These are phyloP conservation scores for Lactifluus echinatus DNA, from an alignment of 768 basidiomycete species.

Conservation along the genomic window DNA sequence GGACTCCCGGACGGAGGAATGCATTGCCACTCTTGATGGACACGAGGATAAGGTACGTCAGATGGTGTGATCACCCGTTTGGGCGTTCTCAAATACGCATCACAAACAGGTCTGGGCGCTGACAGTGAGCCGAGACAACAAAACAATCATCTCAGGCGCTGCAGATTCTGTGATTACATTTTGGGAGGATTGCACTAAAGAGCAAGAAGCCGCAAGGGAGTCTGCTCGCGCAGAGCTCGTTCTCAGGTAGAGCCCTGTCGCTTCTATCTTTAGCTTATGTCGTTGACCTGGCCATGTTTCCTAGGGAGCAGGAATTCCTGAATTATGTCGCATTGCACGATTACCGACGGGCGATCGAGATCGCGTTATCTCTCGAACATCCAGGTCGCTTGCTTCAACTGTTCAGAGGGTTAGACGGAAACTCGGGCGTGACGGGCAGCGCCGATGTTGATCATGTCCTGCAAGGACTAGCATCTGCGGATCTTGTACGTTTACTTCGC, in stretches of 20 bases:
- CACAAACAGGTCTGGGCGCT: conserved; percentile 88
- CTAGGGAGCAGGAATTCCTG: conserved; percentile 92
- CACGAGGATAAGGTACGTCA: conserved; percentile 88
- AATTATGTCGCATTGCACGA: conserved; percentile 86
- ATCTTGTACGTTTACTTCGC: conserved; percentile 72
- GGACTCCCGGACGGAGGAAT: conserved; percentile 86
- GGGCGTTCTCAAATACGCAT: neutral
- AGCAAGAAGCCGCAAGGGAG: conserved; percentile 68
- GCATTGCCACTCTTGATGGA: conserved; percentile 84
- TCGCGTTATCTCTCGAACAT: conserved; percentile 89
- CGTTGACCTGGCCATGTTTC: neutral
- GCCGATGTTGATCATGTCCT: conserved; percentile 75
- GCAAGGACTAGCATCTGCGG: conserved; percentile 55
- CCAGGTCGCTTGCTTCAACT: conserved; percentile 78
- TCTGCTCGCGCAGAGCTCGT: conserved; percentile 63
- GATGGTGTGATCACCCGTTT: neutral
- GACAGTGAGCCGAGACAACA: conserved; percentile 71
- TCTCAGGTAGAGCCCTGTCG: conserved; percentile 53
- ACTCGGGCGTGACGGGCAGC: conserved; percentile 51
- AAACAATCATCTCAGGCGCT: conserved; percentile 83
- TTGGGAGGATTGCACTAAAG: conserved; percentile 92
- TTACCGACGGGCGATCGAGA: conserved; percentile 82
- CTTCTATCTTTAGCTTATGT: neutral
- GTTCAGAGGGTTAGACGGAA: conserved; percentile 51
- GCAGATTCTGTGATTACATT: conserved; percentile 95